These are phyloP conservation scores for Fusarium pseudograminearum DNA, from an alignment of 2,329 filamentous ascomycete genomes.

Conservation along the genomic window DNA sequence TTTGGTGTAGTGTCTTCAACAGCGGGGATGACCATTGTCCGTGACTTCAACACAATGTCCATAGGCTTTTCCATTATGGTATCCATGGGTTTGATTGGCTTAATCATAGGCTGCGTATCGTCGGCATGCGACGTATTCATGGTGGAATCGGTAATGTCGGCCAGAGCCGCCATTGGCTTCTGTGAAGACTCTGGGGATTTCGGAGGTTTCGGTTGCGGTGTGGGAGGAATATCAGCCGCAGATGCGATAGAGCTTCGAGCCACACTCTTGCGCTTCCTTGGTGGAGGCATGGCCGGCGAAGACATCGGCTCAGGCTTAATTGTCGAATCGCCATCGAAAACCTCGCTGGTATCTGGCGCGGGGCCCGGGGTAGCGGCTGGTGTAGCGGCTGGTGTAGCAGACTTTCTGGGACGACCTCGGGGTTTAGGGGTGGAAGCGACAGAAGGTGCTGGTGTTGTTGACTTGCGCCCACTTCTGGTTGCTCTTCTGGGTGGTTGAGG, in stretches of 20 bases:
- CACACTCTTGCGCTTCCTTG: slow-evolving; percentile 76
- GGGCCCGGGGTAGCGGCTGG: slow-evolving; percentile 30
- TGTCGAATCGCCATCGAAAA: slow-evolving; percentile 52
- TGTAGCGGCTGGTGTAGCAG: slow-evolving; percentile 51
- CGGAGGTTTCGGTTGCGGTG: slow-evolving; percentile 69
- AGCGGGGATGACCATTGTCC: slow-evolving; percentile 74
- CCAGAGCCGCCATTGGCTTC: slow-evolving; percentile 68
- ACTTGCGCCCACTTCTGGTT: slow-evolving; percentile 55
- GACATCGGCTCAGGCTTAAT: slow-evolving; percentile 49
- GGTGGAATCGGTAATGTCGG: slow-evolving; percentile 77
- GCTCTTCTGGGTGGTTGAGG: slow-evolving; percentile 69
- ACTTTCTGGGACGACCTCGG: slow-evolving; percentile 59
- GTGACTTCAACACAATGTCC: slow-evolving; percentile 92
- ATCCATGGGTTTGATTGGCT: slow-evolving; percentile 80
- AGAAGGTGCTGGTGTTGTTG: slow-evolving; percentile 58
- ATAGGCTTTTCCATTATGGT: slow-evolving; percentile 88
- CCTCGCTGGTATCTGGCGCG: slow-evolving; percentile 53
- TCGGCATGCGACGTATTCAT: slow-evolving; percentile 63
- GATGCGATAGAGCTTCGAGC: slow-evolving; percentile 57
- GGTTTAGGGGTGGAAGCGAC: slow-evolving; percentile 60
- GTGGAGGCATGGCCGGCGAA: slow-evolving; percentile 58
- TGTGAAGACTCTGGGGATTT: slow-evolving; percentile 69
- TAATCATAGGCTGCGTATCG: slow-evolving; percentile 60
- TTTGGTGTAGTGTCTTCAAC: slow-evolving; percentile 83
- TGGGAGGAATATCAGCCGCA: slow-evolving; percentile 56